phyloP scores from a whole-genome alignment of 148 eudicot species.

The Persicaria tinctoria region DNA sequence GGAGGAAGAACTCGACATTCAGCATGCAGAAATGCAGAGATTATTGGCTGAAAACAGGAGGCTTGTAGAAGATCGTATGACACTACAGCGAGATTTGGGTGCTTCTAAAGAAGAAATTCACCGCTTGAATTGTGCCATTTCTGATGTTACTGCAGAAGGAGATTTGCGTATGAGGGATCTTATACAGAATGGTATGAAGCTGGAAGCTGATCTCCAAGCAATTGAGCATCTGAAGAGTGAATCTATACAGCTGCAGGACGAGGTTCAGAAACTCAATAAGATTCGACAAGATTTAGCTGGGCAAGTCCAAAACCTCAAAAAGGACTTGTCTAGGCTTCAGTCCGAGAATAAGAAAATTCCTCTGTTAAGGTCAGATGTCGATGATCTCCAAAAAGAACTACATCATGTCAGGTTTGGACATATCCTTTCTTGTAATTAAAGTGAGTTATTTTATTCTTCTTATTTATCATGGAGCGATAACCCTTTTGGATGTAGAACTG shows the following conservation, averaged over 20 bases:
- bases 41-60: slow-evolving; percentile 76
- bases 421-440: background rate
- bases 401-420: slow-evolving; percentile 73
- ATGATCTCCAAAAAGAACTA: slow-evolving; percentile 73
- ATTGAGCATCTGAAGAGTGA: slow-evolving; percentile 69
- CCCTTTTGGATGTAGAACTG: slow-evolving; percentile 35
- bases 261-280: slow-evolving; percentile 62
- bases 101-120: slow-evolving; percentile 78
- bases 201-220: slow-evolving; percentile 85
- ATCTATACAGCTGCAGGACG: slow-evolving; percentile 51
- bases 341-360: slow-evolving; percentile 79
- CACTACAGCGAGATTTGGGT: slow-evolving; percentile 71
- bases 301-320: slow-evolving; percentile 61
- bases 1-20: slow-evolving; percentile 92
- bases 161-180: slow-evolving; percentile 76
- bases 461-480: background rate
- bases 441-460: background rate
- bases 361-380: slow-evolving; percentile 53
- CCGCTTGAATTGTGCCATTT: slow-evolving; percentile 51
- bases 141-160: slow-evolving; percentile 73
- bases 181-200: slow-evolving; percentile 67
- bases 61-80: slow-evolving; percentile 69
- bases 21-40: slow-evolving; percentile 67
- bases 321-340: slow-evolving; percentile 59
- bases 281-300: slow-evolving; percentile 54